phyloP scores from a whole-genome alignment of 257 asterid species.

The Coffea canephora region DNA sequence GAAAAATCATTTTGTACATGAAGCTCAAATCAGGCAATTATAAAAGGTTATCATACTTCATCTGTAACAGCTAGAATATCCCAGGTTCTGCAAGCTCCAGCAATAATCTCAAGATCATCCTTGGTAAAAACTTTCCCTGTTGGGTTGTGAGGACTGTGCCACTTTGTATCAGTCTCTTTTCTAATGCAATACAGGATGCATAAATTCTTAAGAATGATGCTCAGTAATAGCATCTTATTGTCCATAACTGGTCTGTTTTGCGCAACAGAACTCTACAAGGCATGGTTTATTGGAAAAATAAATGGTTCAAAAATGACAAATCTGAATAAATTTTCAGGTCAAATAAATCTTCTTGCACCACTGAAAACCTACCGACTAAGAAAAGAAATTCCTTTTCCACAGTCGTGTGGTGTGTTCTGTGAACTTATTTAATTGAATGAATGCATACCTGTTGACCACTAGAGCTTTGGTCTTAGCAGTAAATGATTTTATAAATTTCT shows the following conservation, averaged over 20 bases:
- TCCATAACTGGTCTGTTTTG: neutral
- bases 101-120: constrained; percentile 83
- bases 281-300: neutral
- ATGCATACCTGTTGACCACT: constrained; percentile 71
- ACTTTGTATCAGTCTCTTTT: constrained; percentile 33
- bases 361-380: neutral
- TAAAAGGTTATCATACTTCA: constrained; percentile 55
- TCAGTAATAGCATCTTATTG: neutral
- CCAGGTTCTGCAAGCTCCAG: constrained; percentile 67
- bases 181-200: constrained; percentile 10
- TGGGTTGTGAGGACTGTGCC: constrained; percentile 93
- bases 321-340: neutral
- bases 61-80: constrained; percentile 86
- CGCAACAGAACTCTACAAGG: neutral
- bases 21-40: neutral
- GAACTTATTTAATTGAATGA: neutral
- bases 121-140: constrained; percentile 79
- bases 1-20: neutral
- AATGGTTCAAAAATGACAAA: too few species aligned
- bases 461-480: constrained; percentile 70
- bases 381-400: neutral
- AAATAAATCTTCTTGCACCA: neutral
- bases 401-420: neutral
- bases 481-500: constrained; percentile 53
- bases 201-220: neutral